A percentile compares a stretch with the other conserved stretches of the same genome.
Conservation (phyloP, 805 yeast genomes). For the Maudiozyma barnettii region DNA sequence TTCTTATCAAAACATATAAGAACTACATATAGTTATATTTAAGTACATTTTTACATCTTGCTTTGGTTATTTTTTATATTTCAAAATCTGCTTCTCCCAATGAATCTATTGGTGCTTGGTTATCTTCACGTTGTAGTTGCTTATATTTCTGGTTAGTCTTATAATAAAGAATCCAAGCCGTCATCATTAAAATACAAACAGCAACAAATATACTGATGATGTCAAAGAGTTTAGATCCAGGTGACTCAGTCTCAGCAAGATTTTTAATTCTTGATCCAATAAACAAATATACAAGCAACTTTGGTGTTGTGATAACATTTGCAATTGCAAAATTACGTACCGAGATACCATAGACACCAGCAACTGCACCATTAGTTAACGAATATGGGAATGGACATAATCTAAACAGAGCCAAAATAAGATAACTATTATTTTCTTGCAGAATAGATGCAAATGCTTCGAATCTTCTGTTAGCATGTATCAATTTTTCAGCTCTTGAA, state of each 20-base stretch:
- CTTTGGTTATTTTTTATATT: not conserved
- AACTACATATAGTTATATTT: not conserved
- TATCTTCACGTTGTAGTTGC: constrained; percentile 20
- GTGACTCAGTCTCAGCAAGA: constrained; percentile 50
- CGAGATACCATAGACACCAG: constrained; percentile 72
- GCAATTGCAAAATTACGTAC: constrained; percentile 58
- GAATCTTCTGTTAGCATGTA: constrained; percentile 53
- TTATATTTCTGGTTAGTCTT: constrained; percentile 35
- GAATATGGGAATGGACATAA: constrained; percentile 92
- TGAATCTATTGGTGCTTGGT: constrained; percentile 1
- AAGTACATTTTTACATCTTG: not conserved
- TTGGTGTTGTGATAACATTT: constrained; percentile 70
- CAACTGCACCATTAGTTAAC: constrained; percentile 83
- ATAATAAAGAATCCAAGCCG: constrained; percentile 60
- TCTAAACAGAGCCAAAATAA: constrained; percentile 61
- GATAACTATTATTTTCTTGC: constrained; percentile 57
- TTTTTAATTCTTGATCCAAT: constrained; percentile 67
- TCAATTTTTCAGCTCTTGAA: constrained; percentile 48
- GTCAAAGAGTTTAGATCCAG: constrained; percentile 49
- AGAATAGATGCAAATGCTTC: constrained; percentile 67
- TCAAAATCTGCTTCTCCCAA: constrained; percentile 7
- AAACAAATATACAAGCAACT: constrained; percentile 63
- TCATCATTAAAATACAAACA: constrained; percentile 39
- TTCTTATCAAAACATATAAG: too few relatives aligned
- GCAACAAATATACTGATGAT: constrained; percentile 52